Percentiles rank a stretch among this genome's conserved stretches.
Evolutionary conservation across 2,329 filamentous ascomycete species (phyloP).

Genomic region (Tolypocladium amazonense): DNA sequence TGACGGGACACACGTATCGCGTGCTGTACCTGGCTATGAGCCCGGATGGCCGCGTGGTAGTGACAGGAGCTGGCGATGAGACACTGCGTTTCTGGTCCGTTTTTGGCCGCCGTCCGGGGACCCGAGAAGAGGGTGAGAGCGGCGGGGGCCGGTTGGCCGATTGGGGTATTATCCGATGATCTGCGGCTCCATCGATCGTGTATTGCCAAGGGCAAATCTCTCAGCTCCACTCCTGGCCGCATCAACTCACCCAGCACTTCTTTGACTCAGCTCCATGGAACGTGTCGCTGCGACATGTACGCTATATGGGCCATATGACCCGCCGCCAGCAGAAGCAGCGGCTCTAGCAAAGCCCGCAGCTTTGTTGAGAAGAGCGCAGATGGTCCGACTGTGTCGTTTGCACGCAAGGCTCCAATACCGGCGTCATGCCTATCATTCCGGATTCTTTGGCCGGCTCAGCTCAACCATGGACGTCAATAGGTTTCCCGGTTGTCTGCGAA

Average conservation of each 20-base stretch:
- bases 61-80: slow-evolving; percentile 93
- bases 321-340: background rate
- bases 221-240: background rate
- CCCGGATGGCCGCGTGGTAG: slow-evolving; percentile 84
- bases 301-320: too few relatives aligned
- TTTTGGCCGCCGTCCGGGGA: slow-evolving; percentile 72
- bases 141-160: slow-evolving; percentile 55
- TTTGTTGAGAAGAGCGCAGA: background rate
- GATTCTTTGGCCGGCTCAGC: background rate
- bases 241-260: background rate
- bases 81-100: slow-evolving; percentile 95
- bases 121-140: slow-evolving; percentile 55
- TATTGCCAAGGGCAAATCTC: background rate
- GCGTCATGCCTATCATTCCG: background rate
- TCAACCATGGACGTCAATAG: background rate
- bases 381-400: background rate
- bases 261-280: background rate
- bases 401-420: background rate
- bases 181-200: slow-evolving; percentile 5
- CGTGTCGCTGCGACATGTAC: background rate
- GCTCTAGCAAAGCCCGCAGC: background rate
- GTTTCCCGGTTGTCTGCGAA: background rate
- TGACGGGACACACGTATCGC: slow-evolving; percentile 94
- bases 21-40: slow-evolving; percentile 97
- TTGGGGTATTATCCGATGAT: slow-evolving; percentile 70